Evolutionary conservation across 768 basidiomycete species (phyloP).

Genomic region (Pleurotus sapidus): DNA sequence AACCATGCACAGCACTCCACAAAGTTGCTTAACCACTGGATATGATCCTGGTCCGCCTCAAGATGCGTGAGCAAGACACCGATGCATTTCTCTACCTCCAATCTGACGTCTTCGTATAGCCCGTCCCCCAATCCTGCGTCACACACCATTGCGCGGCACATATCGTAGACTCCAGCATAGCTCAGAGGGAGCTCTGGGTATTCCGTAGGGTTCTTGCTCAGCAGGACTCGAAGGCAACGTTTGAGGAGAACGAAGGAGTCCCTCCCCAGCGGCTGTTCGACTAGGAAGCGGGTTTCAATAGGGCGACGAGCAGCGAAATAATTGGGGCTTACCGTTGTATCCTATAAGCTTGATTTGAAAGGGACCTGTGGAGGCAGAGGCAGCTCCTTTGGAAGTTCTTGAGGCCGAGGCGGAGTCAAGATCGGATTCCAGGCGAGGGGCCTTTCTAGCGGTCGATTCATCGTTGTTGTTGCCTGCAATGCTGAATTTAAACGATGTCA

Average conservation of each 20-base stretch:
- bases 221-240: slow-evolving; percentile 35
- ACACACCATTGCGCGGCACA: slow-evolving; percentile 55
- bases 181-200: slow-evolving; percentile 39
- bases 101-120: slow-evolving; percentile 54
- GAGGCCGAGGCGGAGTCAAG: slow-evolving; percentile 67
- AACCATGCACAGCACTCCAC: slow-evolving; percentile 61
- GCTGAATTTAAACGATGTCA: slow-evolving; percentile 33
- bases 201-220: slow-evolving; percentile 30
- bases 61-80: slow-evolving; percentile 38
- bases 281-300: slow-evolving; percentile 10
- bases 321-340: slow-evolving; percentile 30
- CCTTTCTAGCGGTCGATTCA: slow-evolving; percentile 61
- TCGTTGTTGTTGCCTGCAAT: slow-evolving; percentile 34
- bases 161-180: slow-evolving; percentile 53
- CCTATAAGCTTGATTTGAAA: slow-evolving; percentile 47
- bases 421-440: slow-evolving; percentile 60
- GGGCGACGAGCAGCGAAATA: background rate
- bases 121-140: slow-evolving; percentile 51
- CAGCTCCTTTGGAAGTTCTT: slow-evolving; percentile 39
- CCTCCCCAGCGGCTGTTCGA: slow-evolving; percentile 14
- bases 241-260: slow-evolving; percentile 20
- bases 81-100: slow-evolving; percentile 59
- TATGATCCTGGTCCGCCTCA: slow-evolving; percentile 24
- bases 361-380: slow-evolving; percentile 31
- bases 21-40: slow-evolving; percentile 59